Percentiles rank a stretch among this genome's conserved stretches.
Evolutionary conservation across 257 asterid species (phyloP).

Genomic region (Solanum chiquidenum): DNA sequence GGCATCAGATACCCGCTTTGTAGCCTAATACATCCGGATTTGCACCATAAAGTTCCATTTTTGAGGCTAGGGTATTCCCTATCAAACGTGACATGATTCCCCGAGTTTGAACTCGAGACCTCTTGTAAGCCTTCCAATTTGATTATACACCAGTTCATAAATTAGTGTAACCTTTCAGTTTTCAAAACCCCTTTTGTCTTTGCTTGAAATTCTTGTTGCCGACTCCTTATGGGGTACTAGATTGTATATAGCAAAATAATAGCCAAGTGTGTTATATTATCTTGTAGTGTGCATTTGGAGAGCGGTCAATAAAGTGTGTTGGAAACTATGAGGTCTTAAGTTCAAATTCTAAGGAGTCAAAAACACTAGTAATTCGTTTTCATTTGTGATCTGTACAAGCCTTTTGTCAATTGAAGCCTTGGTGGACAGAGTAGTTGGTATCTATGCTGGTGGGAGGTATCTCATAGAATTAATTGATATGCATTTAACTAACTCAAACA

Average conservation of each 20-base stretch:
- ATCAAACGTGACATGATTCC: not conserved
- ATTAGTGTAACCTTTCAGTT: not conserved
- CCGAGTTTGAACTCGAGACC: not conserved
- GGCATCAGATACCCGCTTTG: not conserved
- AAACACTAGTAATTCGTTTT: not conserved
- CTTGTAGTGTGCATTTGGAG: not conserved
- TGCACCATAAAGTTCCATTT: not conserved
- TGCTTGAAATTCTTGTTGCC: not conserved
- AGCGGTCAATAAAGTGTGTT: not conserved
- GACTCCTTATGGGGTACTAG: not conserved
- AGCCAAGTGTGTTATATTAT: not conserved
- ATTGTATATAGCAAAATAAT: not conserved
- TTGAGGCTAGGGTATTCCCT: not conserved
- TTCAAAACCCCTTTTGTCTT: not conserved
- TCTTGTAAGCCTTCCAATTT: not conserved
- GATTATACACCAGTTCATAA: not conserved
- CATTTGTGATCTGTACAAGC: not conserved
- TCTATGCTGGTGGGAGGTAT: not conserved
- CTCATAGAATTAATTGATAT: not conserved
- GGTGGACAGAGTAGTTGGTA: not conserved
- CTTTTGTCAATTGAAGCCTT: not conserved
- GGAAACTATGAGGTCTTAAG: accelerated
- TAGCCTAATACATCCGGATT: not conserved
- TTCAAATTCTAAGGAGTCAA: not conserved
- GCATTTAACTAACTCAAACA: not conserved